Evolutionary conservation across 352 stramenopile species (phyloP).

Genomic region (Plasmopara muralis): DNA sequence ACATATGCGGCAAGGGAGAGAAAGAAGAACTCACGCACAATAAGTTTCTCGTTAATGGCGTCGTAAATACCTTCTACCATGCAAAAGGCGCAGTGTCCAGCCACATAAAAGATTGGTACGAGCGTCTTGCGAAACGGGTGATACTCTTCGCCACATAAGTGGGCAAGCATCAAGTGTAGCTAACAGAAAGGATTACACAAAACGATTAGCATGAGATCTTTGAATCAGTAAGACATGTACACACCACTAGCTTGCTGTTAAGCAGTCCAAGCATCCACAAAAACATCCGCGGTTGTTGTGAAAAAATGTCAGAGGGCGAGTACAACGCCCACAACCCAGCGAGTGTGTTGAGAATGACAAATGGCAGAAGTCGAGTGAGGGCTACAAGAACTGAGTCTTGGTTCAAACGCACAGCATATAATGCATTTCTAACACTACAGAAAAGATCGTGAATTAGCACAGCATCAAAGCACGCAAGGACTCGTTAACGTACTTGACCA

Average conservation of each 20-base stretch:
- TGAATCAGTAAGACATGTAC: constrained; percentile 6
- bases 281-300: constrained; percentile 69
- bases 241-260: constrained; percentile 84
- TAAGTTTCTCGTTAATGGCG: constrained; percentile 71
- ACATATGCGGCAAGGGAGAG: constrained; percentile 78
- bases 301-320: constrained; percentile 71
- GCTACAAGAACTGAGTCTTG: constrained; percentile 72
- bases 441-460: constrained; percentile 1
- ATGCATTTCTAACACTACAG: constrained; percentile 57
- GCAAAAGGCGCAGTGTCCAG: constrained; percentile 72
- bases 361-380: constrained; percentile 70
- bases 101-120: constrained; percentile 86
- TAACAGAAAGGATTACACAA: constrained; percentile 9
- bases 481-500: constrained; percentile 59
- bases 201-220: background rate
- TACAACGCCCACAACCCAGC: constrained; percentile 60
- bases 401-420: constrained; percentile 59
- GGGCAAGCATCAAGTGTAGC: constrained; percentile 85
- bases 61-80: constrained; percentile 81
- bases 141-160: constrained; percentile 83
- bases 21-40: constrained; percentile 87
- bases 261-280: constrained; percentile 83
- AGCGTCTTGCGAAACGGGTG: constrained; percentile 87
- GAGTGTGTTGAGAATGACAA: constrained; percentile 67
- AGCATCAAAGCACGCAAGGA: background rate